Conservation (phyloP, 129 eudicot genomes). For the Lactuca sativa region DNA sequence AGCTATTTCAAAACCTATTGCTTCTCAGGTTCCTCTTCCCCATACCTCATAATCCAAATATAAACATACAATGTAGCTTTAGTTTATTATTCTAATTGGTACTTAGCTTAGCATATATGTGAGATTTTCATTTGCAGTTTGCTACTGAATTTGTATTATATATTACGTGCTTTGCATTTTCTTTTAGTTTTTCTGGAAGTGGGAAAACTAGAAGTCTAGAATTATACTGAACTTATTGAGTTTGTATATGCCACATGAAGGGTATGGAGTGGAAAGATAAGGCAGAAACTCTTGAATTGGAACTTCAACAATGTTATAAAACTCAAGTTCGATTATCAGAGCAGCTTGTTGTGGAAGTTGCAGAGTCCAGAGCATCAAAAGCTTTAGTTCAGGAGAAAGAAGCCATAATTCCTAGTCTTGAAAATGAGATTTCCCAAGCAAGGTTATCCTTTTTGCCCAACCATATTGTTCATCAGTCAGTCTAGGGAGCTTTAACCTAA, state of each 20-base stretch:
- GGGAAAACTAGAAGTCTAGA: too few relatives aligned
- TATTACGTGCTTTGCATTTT: too few relatives aligned
- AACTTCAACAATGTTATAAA: slow-evolving; percentile 84
- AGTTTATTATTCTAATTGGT: too few relatives aligned
- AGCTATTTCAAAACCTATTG: slow-evolving; percentile 62
- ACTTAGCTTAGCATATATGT: too few relatives aligned
- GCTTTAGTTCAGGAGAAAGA: slow-evolving; percentile 60
- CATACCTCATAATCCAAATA: neutral
- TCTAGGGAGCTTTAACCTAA: neutral
- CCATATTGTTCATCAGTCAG: neutral
- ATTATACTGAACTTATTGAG: neutral
- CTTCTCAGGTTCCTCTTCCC: slow-evolving; percentile 47
- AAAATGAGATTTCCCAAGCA: slow-evolving; percentile 51
- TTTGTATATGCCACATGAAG: slow-evolving; percentile 25
- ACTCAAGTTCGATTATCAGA: slow-evolving; percentile 79
- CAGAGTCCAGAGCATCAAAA: slow-evolving; percentile 67
- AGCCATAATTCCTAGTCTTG: slow-evolving; percentile 37
- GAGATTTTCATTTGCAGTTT: too few relatives aligned
- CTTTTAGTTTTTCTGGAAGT: too few relatives aligned
- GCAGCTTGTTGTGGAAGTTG: slow-evolving; percentile 84
- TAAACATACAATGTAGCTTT: slow-evolving; percentile 1
- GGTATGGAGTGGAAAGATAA: slow-evolving; percentile 84
- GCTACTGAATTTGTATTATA: too few relatives aligned
- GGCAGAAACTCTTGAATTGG: slow-evolving; percentile 66
- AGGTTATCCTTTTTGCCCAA: slow-evolving; percentile 42